Evolutionary conservation across 768 basidiomycete species (phyloP).

Genomic region (Termitomyces titanicus): DNA sequence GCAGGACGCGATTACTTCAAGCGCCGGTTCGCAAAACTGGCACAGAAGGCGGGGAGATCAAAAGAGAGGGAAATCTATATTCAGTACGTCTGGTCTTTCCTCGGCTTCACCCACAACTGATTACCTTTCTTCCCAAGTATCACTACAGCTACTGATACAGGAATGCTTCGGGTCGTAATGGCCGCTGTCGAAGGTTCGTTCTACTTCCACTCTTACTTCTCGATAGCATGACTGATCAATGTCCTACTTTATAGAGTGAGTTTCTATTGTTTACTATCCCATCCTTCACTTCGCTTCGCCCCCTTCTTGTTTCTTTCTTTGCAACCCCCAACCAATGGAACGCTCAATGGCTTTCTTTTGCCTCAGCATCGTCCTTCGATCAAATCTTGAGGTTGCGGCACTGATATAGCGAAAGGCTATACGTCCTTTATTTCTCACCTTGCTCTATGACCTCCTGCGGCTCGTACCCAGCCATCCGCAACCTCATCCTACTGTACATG

Average conservation of each 20-base stretch:
- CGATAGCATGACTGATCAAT: constrained; percentile 6
- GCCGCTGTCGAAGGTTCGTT: constrained; percentile 88
- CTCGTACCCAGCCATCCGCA: neutral
- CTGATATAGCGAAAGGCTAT: constrained; percentile 42
- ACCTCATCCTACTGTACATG: constrained; percentile 16
- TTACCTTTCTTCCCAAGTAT: constrained; percentile 41
- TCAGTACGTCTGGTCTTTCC: constrained; percentile 45
- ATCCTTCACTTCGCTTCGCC: constrained; percentile 11
- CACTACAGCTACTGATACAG: constrained; percentile 90
- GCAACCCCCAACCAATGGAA: constrained; percentile 14
- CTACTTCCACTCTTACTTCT: neutral
- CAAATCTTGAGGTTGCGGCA: constrained; percentile 61
- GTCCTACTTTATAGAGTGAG: constrained; percentile 55
- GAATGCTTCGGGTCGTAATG: constrained; percentile 87
- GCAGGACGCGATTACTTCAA: constrained; percentile 90
- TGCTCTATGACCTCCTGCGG: neutral
- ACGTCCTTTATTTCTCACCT: neutral
- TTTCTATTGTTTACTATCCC: constrained; percentile 28
- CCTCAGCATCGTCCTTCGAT: constrained; percentile 64
- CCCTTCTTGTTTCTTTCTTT: constrained; percentile 11
- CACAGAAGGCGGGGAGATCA: constrained; percentile 80
- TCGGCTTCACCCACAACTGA: constrained; percentile 2
- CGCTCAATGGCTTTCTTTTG: constrained; percentile 29
- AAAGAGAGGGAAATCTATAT: constrained; percentile 92
- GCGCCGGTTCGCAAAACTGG: constrained; percentile 74